A percentile compares a stretch with the other conserved stretches of the same genome.
Conservation (phyloP, 169 alveolate genomes). For the Babesia divergens region DNA sequence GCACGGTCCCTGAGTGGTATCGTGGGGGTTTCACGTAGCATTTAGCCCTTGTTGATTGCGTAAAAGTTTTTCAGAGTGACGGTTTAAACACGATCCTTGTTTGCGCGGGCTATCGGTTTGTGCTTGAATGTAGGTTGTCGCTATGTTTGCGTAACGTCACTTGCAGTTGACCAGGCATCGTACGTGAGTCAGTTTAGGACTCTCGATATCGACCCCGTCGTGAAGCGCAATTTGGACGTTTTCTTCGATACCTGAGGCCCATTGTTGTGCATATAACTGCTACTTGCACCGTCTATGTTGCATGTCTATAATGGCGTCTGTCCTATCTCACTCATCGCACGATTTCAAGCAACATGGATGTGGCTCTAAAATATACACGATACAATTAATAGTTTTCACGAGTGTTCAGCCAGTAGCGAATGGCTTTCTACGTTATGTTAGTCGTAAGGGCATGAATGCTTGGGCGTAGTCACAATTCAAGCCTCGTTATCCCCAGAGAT, state of each 20-base stretch:
- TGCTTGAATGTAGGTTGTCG: slow-evolving; percentile 29
- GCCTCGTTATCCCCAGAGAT: slow-evolving; percentile 54
- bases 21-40: background rate
- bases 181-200: slow-evolving; percentile 28
- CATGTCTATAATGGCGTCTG: too few relatives aligned
- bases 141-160: background rate
- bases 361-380: too few relatives aligned
- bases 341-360: too few relatives aligned
- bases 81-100: background rate
- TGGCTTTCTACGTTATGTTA: too few relatives aligned
- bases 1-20: background rate
- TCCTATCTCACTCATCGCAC: too few relatives aligned
- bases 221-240: slow-evolving; percentile 27
- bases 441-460: too few relatives aligned
- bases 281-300: too few relatives aligned
- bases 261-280: too few relatives aligned
- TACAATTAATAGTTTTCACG: too few relatives aligned
- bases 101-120: slow-evolving; percentile 22
- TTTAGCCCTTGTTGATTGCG: background rate
- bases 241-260: slow-evolving; percentile 40
- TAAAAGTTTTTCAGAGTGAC: background rate
- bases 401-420: too few relatives aligned
- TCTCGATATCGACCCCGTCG: slow-evolving; percentile 28
- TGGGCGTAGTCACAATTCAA: background rate
- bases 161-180: slow-evolving; percentile 44